Conservation (phyloP, 352 stramenopile species). For the Lagenidium giganteum region DNA sequence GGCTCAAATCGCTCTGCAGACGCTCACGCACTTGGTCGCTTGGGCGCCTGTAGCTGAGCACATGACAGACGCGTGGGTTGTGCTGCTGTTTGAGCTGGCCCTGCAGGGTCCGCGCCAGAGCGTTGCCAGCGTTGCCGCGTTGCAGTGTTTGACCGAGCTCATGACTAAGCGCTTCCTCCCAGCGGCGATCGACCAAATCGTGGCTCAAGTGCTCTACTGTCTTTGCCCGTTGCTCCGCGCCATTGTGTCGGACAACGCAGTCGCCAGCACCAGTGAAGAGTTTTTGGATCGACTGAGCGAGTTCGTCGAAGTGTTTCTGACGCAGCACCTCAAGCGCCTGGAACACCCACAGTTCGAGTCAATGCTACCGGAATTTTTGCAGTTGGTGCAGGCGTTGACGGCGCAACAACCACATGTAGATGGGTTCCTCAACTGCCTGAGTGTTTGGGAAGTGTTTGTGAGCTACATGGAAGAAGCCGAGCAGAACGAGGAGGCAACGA, state of each 20-base stretch:
- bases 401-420: slow-evolving; percentile 55
- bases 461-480: slow-evolving; percentile 65
- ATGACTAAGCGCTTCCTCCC: slow-evolving; percentile 50
- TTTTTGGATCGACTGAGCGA: slow-evolving; percentile 61
- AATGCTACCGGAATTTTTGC: slow-evolving; percentile 40
- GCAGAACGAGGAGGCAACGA: slow-evolving; percentile 39
- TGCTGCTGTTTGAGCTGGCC: slow-evolving; percentile 39
- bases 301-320: slow-evolving; percentile 59
- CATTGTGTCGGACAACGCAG: slow-evolving; percentile 31
- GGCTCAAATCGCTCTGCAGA: slow-evolving; percentile 32
- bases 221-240: slow-evolving; percentile 44
- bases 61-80: slow-evolving; percentile 40
- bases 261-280: slow-evolving; percentile 30
- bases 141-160: slow-evolving; percentile 46
- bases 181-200: slow-evolving; percentile 22
- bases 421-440: slow-evolving; percentile 61
- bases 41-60: slow-evolving; percentile 43
- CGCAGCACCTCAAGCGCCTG: slow-evolving; percentile 49
- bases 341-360: slow-evolving; percentile 32
- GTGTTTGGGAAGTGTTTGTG: slow-evolving; percentile 73
- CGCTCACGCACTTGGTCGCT: slow-evolving; percentile 32
- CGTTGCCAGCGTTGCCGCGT: slow-evolving; percentile 32
- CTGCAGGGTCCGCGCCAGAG: slow-evolving; percentile 23
- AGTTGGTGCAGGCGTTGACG: slow-evolving; percentile 44
- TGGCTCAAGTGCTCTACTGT: slow-evolving; percentile 33